Evolutionary conservation across 1,284 basidiomycete genomes (phyloP), one percentile per base, ranked within the genome.

Genomic region (Ustilago hordei): DNA sequence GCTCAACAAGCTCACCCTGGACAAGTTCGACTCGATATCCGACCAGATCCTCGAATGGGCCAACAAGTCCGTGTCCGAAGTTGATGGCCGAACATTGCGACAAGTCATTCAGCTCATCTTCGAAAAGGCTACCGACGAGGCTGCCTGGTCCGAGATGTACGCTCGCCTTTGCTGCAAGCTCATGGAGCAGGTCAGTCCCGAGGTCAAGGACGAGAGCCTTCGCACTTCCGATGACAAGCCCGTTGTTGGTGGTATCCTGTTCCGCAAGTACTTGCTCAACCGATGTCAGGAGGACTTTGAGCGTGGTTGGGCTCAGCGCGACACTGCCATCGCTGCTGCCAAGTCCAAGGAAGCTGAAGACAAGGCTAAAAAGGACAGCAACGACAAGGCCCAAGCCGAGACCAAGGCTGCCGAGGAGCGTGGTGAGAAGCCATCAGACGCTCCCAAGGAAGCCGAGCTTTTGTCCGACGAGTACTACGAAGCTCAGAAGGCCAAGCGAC

Each of bases 401-500:
- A 91, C 91, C 84, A 88, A 90, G 67, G 93, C 90, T 8, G 89
- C 95, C 43, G 81, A 87, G 60, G 86, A 87, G 69, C 84, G 84
- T 17, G 81, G 82, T 48, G 79, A 82, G 72, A 82, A 78, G 72
- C 53, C 75, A 31, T 81, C 82, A 35, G 84, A 82, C 47, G 84
- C 75, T 13, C 78, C 82, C 41, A 86, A 87, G 72, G 87, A 87
- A 70, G 84, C 84, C 54, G 87, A 87, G 78, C 80, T 88, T 54
- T 93, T 97, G 82, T 96, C 93, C 6, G 95, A 98, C 13, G 95
- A 98, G 88, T 98, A 98, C 89, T 98, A 98, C 85, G 93, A 93
- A 57, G 93, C 93, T 19, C 93, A 95, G 87, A 98, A 98, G 89
- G 95, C 95, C 52, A 98, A 98, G 89, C 93, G 95, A 77, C 93